These are phyloP conservation scores for Trichophyton rubrum DNA, from an alignment of 2,329 filamentous ascomycete species.

Conservation along the genomic window DNA sequence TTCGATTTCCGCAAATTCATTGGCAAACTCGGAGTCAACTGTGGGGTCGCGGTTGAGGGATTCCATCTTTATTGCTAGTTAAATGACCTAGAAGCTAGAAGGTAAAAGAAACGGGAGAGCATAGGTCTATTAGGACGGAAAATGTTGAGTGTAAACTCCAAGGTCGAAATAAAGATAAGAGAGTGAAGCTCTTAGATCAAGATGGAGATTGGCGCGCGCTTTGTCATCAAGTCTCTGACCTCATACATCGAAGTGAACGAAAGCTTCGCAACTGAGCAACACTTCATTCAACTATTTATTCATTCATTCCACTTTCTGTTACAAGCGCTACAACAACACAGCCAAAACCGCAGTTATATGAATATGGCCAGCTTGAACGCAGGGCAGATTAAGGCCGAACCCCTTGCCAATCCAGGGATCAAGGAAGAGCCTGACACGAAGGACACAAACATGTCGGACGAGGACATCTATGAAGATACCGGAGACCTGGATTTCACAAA, in stretches of 20 bases:
- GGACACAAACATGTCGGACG: conserved; percentile 38
- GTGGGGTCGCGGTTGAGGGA: conserved; percentile 22
- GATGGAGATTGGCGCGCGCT: neutral
- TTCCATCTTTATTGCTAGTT: neutral
- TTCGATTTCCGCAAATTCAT: conserved; percentile 40
- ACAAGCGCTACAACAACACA: neutral
- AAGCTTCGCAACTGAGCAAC: neutral
- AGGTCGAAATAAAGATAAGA: neutral
- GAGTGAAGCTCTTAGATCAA: neutral
- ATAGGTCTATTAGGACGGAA: too few species aligned
- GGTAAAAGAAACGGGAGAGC: neutral
- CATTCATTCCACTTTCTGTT: neutral
- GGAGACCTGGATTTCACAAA: conserved; percentile 49
- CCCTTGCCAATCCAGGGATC: conserved; percentile 27
- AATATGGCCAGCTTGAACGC: conserved; percentile 7
- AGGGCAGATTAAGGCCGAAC: conserved; percentile 28
- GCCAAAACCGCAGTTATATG: neutral
- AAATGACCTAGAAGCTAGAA: too few species aligned
- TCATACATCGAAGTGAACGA: neutral
- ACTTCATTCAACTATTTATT: neutral
- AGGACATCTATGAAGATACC: conserved; percentile 58
- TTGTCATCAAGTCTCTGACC: neutral
- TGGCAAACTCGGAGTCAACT: conserved; percentile 39
- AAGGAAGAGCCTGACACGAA: conserved; percentile 32
- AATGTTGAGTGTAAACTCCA: neutral